Conservation (phyloP, 2,329 filamentous ascomycete species). For the Xylariomycetidae sp. region DNA sequence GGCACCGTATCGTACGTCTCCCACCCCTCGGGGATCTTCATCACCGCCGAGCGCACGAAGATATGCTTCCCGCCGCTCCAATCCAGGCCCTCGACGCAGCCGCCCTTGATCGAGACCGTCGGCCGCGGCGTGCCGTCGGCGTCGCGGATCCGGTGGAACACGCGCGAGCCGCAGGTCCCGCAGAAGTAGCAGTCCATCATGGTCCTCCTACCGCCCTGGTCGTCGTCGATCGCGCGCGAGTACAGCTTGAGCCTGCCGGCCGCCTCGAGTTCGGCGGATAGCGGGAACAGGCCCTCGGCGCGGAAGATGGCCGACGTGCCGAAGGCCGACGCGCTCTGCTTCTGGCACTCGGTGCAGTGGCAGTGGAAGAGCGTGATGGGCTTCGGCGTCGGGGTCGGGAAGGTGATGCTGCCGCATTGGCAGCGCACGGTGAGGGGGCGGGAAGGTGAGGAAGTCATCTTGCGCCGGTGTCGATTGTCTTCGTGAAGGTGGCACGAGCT, state of each 20-base stretch:
- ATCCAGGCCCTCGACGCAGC: slow-evolving; percentile 36
- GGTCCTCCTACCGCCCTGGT: too few species aligned
- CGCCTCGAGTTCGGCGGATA: slow-evolving; percentile 26
- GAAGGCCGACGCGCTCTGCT: slow-evolving; percentile 40
- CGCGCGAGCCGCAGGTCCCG: slow-evolving; percentile 36
- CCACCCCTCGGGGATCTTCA: slow-evolving; percentile 36
- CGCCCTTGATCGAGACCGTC: slow-evolving; percentile 42
- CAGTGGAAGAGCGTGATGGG: slow-evolving; percentile 37
- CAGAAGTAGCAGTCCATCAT: slow-evolving; percentile 37
- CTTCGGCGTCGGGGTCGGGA: slow-evolving; percentile 29
- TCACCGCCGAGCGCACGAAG: slow-evolving; percentile 38
- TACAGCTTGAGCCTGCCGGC: slow-evolving; percentile 30
- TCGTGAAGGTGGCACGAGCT: too few species aligned
- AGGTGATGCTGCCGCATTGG: slow-evolving; percentile 35
- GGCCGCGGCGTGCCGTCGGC: slow-evolving; percentile 31
- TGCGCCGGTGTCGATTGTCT: too few species aligned
- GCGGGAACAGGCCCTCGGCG: slow-evolving; percentile 35
- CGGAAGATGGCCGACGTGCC: slow-evolving; percentile 41
- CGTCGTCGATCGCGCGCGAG: slow-evolving; percentile 33
- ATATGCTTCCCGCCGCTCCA: slow-evolving; percentile 40
- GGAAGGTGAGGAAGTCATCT: too few species aligned
- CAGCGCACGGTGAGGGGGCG: slow-evolving; percentile 28
- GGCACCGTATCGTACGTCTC: slow-evolving; percentile 23
- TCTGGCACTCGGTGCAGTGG: slow-evolving; percentile 42
- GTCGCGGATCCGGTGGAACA: slow-evolving; percentile 39